Evolutionary conservation across 2,329 filamentous ascomycete genomes (phyloP), one percentile per base, ranked within the genome.

Genomic region (Biscogniauxia mediterranea): DNA sequence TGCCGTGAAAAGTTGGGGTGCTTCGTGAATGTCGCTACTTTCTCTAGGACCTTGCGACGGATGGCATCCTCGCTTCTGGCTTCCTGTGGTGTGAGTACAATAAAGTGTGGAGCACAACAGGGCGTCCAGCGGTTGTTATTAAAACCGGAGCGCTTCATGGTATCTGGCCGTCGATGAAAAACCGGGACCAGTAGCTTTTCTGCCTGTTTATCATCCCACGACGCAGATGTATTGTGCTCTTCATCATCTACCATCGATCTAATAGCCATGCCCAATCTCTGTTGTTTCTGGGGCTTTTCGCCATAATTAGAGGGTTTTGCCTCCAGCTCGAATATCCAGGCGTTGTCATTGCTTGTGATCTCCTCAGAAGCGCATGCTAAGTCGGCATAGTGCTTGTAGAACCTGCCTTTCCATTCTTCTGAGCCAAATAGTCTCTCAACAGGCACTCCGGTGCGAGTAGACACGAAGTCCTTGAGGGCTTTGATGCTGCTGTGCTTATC

Each of bases 371-470:
- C 87, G 28, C 83, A 81, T 7, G 75, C 73, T 4, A 78, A 79
- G 69, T 97, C 91, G 23, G 92, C 85, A 66, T 95, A 93, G 55
- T 92, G 83, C 72, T 93, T 94, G 80, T 93, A 98, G 75, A 97
- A 93, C 68, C 89, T 92, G 67, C 87, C 82, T 68, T 87, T 90
- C 74, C 92, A 96, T 56, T 96, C 87, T 70, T 99, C 95, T 1
- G 87, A 89, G 15, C 89, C 88, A 71, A 97, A 87, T n/a, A 97
- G 73, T 13, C 86, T 84, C 54, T 88, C 83, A 55, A 81, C 73
- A 59, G 83, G 86, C 49, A 93, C 82, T 42, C 85, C 89, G 1
- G 88, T 85, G 55, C 88, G 85, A 56, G 81, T 82, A n/a, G 89
- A 87, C 42, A 94, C 78, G 71, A 85, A 89, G 56, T 85, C 83